Base-by-base conservation (phyloP, 495 filamentous ascomycete genomes). In the Zalerion maritima region DNA sequence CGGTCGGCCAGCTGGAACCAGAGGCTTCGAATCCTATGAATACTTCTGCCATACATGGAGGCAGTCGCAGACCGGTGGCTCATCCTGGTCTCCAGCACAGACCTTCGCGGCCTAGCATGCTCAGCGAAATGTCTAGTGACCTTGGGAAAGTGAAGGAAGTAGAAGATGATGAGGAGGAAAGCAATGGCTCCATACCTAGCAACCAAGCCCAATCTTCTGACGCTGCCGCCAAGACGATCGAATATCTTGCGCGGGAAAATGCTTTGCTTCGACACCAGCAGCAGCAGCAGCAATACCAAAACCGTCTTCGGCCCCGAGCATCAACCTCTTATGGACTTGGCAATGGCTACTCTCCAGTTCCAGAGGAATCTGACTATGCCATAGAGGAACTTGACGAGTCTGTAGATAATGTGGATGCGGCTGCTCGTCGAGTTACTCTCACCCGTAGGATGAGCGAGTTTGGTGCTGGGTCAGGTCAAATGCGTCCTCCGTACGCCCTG, bases 1-100 rank as follows among this genome's bases (percentile, higher is more conserved):
- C 87, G 2, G 86, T 94, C 16, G 89, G 89, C 14, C 89, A 97
- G 48, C 52, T 81, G 36, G 85, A 94, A 14, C 67, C 75, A 5
- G 83, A 92, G 54, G 34, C 57, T 37, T 47, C 68, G 10, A 57
- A 56, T 31, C 55, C 60, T 11, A 45, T 46, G 47, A 59, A 40
- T 40, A 41, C 50, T 14, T 57, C 43, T 21, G 54, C 54, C 25
- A 47, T 49, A 43, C 60, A 58, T 29, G 54, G 49, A 37, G 69
- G 41, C 31, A 65, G 76, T 15, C 58, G 62, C 5, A 68, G 81
- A 19, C 58, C 55, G 9, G 44, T 62, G 28, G 55, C 55, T 9
- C 67, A 71, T 27, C 68, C 78, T 11, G 75, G 71, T 24, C 58
- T 84, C 22, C 76, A 87, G 42, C 80, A 86, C 40, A 71, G 85